These are phyloP conservation scores for Kwoniella shandongensis DNA, from an alignment of 768 basidiomycete species.

Conservation along the genomic window DNA sequence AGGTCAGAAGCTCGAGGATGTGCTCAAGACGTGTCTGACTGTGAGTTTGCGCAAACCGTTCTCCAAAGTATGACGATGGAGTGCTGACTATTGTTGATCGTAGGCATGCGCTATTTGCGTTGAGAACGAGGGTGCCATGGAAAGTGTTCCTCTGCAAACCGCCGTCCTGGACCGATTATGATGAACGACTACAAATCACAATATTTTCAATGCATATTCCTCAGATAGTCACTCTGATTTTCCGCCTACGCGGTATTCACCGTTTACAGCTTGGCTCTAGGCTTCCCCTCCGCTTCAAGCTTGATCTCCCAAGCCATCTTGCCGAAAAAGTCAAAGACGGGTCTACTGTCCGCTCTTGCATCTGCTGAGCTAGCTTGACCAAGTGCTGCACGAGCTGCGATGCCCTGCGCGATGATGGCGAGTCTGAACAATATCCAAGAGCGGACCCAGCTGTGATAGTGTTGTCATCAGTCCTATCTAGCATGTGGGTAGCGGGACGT, in stretches of 20 bases:
- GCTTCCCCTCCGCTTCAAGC: conserved; percentile 27
- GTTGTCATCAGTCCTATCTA: conserved; percentile 58
- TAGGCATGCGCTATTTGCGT: conserved; percentile 53
- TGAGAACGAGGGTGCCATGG: conserved; percentile 51
- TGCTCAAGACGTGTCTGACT: conserved; percentile 42
- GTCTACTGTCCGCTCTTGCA: conserved; percentile 58
- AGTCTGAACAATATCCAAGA: conserved; percentile 56
- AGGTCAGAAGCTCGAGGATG: conserved; percentile 27
- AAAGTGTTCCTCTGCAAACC: conserved; percentile 27
- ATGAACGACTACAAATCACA: not conserved
- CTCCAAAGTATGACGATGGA: too few species aligned
- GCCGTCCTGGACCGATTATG: not conserved
- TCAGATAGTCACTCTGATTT: not conserved
- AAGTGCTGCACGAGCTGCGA: conserved; percentile 79
- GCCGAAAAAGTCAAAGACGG: conserved; percentile 60
- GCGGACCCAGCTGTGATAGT: conserved; percentile 17
- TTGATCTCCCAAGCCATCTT: conserved; percentile 61
- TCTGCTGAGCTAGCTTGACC: conserved; percentile 86
- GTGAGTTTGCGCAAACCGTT: conserved; percentile 40
- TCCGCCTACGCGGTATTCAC: too few species aligned
- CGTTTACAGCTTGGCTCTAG: conserved; percentile 39
- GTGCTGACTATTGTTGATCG: not conserved
- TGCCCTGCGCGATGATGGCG: conserved; percentile 81
- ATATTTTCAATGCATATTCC: not conserved
- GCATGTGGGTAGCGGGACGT: conserved; percentile 79